These are phyloP conservation scores for Candida orba DNA, from an alignment of 805 yeast species.

Conservation along the genomic window DNA sequence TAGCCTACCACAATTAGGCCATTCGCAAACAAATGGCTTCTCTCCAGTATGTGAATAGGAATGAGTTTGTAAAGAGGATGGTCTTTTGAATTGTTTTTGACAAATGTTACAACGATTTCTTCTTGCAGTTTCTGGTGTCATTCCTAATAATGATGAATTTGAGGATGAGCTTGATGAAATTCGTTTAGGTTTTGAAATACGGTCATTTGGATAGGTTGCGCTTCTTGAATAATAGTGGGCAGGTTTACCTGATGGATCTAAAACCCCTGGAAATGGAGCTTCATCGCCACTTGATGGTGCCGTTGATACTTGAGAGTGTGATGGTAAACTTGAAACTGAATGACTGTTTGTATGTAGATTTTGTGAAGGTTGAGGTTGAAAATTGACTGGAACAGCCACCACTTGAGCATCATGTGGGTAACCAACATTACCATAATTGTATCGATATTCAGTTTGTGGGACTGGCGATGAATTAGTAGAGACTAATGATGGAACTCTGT, in stretches of 20 bases:
- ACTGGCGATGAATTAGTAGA: too few species aligned
- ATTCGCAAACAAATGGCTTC: conserved; percentile 58
- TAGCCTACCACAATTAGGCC: conserved; percentile 58
- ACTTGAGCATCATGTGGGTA: too few species aligned
- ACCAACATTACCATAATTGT: neutral
- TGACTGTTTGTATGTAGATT: neutral
- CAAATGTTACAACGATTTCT: conserved; percentile 49
- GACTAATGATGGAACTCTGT: too few species aligned
- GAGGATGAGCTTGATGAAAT: conserved; percentile 5
- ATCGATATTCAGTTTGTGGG: neutral
- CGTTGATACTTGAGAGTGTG: neutral
- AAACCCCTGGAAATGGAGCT: conserved; percentile 19
- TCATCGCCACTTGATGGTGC: conserved; percentile 9
- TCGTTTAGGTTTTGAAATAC: conserved; percentile 2
- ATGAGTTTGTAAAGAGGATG: conserved; percentile 77
- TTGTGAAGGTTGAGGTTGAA: neutral
- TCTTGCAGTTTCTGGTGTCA: conserved; percentile 39
- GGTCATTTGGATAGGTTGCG: conserved; percentile 13
- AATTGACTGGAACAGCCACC: too few species aligned
- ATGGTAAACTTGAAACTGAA: conserved; percentile 4
- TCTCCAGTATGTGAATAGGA: conserved; percentile 77
- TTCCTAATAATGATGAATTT: conserved; percentile 22
- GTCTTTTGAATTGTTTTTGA: conserved; percentile 71
- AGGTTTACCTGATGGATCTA: conserved; percentile 12
- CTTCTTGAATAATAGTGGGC: conserved; percentile 13